Percentiles rank a stretch among this genome's conserved stretches.
phyloP scores from a whole-genome alignment of 768 basidiomycete species.

The Termitomyces heimii region DNA sequence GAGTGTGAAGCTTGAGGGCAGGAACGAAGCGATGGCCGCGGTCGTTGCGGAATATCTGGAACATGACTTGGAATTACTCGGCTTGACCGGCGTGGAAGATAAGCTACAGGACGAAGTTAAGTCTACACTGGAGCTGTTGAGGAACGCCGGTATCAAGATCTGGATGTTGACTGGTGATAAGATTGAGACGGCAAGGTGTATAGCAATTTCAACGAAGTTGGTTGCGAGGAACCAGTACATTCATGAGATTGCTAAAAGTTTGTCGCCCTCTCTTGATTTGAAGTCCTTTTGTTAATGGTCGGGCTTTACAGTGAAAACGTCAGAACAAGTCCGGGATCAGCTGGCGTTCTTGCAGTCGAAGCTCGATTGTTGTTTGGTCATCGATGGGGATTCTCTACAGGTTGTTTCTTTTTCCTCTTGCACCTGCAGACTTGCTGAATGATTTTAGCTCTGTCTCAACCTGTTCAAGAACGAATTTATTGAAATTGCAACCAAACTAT shows the following conservation, averaged over 20 bases:
- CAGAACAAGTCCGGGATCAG: constrained; percentile 78
- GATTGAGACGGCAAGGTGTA: constrained; percentile 97
- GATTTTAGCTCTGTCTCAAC: constrained; percentile 75
- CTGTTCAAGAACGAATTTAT: constrained; percentile 93
- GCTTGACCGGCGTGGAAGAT: constrained; percentile 98
- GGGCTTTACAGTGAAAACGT: constrained; percentile 64
- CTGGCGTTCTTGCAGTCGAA: constrained; percentile 93
- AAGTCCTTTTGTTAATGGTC: not conserved
- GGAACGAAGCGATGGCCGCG: constrained; percentile 74
- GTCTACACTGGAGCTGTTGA: constrained; percentile 82
- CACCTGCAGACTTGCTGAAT: not conserved
- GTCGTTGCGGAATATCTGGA: constrained; percentile 80
- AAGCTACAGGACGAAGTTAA: constrained; percentile 98
- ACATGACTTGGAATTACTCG: constrained; percentile 85
- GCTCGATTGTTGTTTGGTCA: constrained; percentile 95
- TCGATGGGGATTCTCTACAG: constrained; percentile 95
- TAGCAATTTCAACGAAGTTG: constrained; percentile 94
- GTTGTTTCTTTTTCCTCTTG: constrained; percentile 27
- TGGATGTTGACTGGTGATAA: constrained; percentile 99
- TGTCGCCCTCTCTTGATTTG: constrained; percentile 18
- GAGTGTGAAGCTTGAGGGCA: constrained; percentile 68
- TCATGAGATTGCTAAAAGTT: constrained; percentile 91
- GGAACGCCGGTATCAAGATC: constrained; percentile 97
- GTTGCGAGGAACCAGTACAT: constrained; percentile 97
- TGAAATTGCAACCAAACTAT: constrained; percentile 91